These are phyloP conservation scores for Myotisia sp. DNA, from an alignment of 2,329 filamentous ascomycete species.

Conservation along the genomic window DNA sequence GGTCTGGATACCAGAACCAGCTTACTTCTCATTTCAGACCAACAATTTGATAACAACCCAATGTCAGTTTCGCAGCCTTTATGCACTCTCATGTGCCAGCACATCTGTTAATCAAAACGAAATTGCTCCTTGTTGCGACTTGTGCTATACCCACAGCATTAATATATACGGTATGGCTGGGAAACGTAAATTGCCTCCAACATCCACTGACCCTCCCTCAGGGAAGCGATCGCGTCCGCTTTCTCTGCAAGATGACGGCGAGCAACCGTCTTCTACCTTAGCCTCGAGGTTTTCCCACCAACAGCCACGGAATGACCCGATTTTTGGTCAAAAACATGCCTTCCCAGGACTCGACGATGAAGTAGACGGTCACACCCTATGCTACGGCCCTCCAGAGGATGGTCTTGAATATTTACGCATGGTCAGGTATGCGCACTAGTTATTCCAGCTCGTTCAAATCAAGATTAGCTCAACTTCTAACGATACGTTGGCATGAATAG, in stretches of 20 bases:
- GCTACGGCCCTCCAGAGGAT: slow-evolving; percentile 54
- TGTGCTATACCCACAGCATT: too few species aligned
- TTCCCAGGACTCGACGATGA: slow-evolving; percentile 48
- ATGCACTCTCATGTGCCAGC: too few species aligned
- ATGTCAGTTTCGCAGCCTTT: too few species aligned
- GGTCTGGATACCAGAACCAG: too few species aligned
- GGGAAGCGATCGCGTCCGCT: slow-evolving; percentile 21
- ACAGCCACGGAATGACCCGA: slow-evolving; percentile 42
- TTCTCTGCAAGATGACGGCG: slow-evolving; percentile 16
- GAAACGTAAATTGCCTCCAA: slow-evolving; percentile 10
- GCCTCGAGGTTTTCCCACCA: slow-evolving; percentile 14
- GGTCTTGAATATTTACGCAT: slow-evolving; percentile 56
- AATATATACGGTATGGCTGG: slow-evolving; percentile 7
- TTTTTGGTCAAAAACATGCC: slow-evolving; percentile 58
- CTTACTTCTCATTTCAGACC: too few species aligned
- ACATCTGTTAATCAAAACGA: too few species aligned
- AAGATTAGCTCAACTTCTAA: not conserved
- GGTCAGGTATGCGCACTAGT: too few species aligned
- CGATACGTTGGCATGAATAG: slow-evolving; percentile 7
- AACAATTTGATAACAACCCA: too few species aligned
- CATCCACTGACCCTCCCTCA: slow-evolving; percentile 7
- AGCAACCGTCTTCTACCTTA: slow-evolving; percentile 15
- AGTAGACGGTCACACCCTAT: slow-evolving; percentile 39
- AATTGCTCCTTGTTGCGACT: too few species aligned
- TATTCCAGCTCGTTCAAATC: too few species aligned